Percentiles rank a stretch among this genome's conserved stretches.
phyloP scores from a whole-genome alignment of 192 early-diverging fungal genomes.

The Podila epicladia region DNA sequence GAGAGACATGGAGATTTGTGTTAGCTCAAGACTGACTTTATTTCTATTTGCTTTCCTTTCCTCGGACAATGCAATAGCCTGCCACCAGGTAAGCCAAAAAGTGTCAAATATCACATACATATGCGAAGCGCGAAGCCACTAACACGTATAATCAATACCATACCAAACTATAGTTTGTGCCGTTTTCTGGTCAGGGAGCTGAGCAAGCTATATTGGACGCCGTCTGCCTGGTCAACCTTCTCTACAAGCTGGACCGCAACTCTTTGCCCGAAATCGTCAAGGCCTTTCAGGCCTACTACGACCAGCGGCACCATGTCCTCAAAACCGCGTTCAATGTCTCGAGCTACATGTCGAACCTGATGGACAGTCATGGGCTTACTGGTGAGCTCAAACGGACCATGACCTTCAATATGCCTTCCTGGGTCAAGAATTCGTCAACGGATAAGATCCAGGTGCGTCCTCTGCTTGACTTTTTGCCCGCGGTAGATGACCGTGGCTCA shows the following conservation, averaged over 20 bases:
- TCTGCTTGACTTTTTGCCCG: constrained; percentile 26
- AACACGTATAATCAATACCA: background rate
- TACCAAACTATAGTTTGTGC: constrained; percentile 13
- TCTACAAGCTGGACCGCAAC: constrained; percentile 13
- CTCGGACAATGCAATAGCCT: constrained; percentile 8
- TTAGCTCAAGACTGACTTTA: background rate
- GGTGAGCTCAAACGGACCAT: constrained; percentile 39
- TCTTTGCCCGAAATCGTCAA: constrained; percentile 13
- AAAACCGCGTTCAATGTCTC: constrained; percentile 23
- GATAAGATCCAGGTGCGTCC: constrained; percentile 40
- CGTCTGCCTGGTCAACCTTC: constrained; percentile 24
- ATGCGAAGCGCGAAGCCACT: background rate
- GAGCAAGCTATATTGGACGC: constrained; percentile 43
- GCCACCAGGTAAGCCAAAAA: constrained; percentile 30
- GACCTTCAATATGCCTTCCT: constrained; percentile 28
- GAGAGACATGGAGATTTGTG: background rate
- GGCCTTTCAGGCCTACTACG: constrained; percentile 19
- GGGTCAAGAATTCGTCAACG: background rate
- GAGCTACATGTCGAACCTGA: constrained; percentile 26
- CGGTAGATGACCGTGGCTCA: constrained; percentile 22
- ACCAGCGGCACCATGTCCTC: constrained; percentile 5
- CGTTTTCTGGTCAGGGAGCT: constrained; percentile 40
- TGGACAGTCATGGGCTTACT: constrained; percentile 27
- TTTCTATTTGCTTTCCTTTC: background rate
- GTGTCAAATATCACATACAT: background rate